Conservation (phyloP, 352 stramenopile genomes). For the Globisporangium okanoganense region DNA sequence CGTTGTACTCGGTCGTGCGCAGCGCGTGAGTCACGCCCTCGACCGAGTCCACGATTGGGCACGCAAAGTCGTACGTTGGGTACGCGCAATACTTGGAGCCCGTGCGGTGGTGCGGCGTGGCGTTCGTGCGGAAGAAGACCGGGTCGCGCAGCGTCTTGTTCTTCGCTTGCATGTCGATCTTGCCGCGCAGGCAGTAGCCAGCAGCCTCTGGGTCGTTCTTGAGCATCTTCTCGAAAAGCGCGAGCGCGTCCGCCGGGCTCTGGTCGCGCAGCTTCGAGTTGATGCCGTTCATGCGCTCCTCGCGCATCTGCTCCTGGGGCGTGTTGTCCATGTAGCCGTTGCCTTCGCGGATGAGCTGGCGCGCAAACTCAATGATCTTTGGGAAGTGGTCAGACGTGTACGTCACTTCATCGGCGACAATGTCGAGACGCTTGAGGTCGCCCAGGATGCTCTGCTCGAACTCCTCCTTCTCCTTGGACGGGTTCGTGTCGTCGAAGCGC, state of each 20-base stretch:
- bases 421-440: constrained; percentile 86
- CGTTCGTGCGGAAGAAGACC: constrained; percentile 85
- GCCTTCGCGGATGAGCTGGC: constrained; percentile 94
- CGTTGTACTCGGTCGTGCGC: constrained; percentile 99
- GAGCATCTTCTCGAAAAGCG: constrained; percentile 97
- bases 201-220: constrained; percentile 81
- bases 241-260: constrained; percentile 78
- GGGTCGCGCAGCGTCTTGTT: constrained; percentile 88
- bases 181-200: constrained; percentile 85
- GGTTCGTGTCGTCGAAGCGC: constrained; percentile 99
- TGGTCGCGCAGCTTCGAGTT: constrained; percentile 91
- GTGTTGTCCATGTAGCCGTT: constrained; percentile 99
- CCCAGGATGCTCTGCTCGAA: constrained; percentile 96
- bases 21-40: constrained; percentile 99
- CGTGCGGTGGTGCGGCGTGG: constrained; percentile 85
- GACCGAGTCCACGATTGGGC: constrained; percentile 98
- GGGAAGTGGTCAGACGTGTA: constrained; percentile 99
- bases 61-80: constrained; percentile 99
- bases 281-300: constrained; percentile 93
- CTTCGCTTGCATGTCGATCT: constrained; percentile 94
- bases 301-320: constrained; percentile 95
- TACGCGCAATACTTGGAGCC: constrained; percentile 98
- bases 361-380: constrained; percentile 92
- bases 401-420: constrained; percentile 79
- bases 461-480: constrained; percentile 99